A percentile compares a stretch with the other conserved stretches of the same genome.
phyloP scores from a whole-genome alignment of 306 rosid genomes.

The Lathyrus aphaca region DNA sequence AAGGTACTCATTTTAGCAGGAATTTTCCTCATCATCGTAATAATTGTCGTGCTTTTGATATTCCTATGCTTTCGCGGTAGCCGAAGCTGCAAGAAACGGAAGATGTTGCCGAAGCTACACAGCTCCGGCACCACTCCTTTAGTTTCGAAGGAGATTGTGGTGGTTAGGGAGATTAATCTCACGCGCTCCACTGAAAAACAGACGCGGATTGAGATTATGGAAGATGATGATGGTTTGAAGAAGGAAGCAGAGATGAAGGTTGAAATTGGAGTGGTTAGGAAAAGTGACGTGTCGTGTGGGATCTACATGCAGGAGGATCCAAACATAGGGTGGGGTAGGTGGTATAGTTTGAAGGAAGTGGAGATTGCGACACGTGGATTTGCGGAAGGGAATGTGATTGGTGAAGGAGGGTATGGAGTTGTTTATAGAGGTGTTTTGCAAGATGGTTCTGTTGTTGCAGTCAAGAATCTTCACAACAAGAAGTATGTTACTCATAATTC shows the following conservation, averaged over 20 bases:
- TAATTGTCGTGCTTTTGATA: conserved; percentile 50
- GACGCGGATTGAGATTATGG: conserved; percentile 40
- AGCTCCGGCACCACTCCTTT: conserved; percentile 83
- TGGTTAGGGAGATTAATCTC: conserved; percentile 56
- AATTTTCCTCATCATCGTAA: conserved; percentile 38
- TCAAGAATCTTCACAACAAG: conserved; percentile 92
- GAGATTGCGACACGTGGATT: conserved; percentile 78
- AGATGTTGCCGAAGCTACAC: conserved; percentile 53
- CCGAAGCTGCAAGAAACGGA: conserved; percentile 46
- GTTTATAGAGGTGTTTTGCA: conserved; percentile 74
- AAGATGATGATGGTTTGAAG: conserved; percentile 38
- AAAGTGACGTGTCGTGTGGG: conserved; percentile 55
- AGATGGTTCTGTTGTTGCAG: conserved; percentile 85
- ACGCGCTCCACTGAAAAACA: conserved; percentile 27
- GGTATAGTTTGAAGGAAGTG: conserved; percentile 83
- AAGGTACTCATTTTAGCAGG: conserved; percentile 60
- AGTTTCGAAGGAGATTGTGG: conserved; percentile 78
- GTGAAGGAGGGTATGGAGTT: conserved; percentile 95
- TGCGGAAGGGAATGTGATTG: conserved; percentile 71
- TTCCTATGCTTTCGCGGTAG: conserved; percentile 56
- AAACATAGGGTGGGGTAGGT: conserved; percentile 91
- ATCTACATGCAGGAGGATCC: conserved; percentile 48
- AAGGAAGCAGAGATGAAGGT: conserved; percentile 40
- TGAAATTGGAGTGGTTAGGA: conserved; percentile 43
- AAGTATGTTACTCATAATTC: conserved; percentile 52